A percentile compares a stretch with the other conserved stretches of the same genome.
Conservation (phyloP, 2,329 filamentous ascomycete genomes). For the Paraphoma chrysanthemicola region DNA sequence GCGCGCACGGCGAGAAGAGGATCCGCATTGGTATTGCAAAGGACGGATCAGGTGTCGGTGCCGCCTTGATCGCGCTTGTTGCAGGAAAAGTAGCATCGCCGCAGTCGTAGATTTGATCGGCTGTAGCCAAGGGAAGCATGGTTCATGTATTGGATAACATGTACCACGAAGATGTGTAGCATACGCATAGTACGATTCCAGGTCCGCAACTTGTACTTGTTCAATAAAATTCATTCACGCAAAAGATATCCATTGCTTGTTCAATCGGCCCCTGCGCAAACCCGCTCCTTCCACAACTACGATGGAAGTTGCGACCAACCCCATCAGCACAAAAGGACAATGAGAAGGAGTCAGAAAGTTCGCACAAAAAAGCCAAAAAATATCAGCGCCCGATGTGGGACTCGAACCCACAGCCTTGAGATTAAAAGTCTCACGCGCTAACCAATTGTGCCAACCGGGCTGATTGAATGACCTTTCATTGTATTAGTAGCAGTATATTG, state of each 20-base stretch:
- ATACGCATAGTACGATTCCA: not conserved
- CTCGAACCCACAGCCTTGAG: slow-evolving; percentile 29
- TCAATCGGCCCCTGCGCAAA: no score
- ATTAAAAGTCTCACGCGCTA: slow-evolving; percentile 31
- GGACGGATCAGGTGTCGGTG: slow-evolving; percentile 94
- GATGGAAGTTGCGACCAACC: no score
- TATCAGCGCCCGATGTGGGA: slow-evolving; percentile 21
- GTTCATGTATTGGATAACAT: not conserved
- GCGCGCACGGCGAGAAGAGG: slow-evolving; percentile 77
- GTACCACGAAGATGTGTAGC: not conserved
- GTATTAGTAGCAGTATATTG: no score
- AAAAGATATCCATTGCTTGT: no score
- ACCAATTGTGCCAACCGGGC: slow-evolving; percentile 11
- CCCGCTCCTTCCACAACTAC: no score
- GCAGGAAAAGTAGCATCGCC: slow-evolving; percentile 63
- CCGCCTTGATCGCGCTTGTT: slow-evolving; percentile 90
- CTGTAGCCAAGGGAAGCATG: not conserved
- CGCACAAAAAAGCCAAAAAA: slow-evolving; percentile 4
- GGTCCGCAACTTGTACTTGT: no score
- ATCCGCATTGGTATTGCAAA: slow-evolving; percentile 96
- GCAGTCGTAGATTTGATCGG: not conserved
- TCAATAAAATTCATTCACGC: no score
- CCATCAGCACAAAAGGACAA: no score
- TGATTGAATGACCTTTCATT: not conserved
- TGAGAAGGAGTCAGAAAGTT: no score